Percentiles rank a stretch among this genome's conserved stretches.
These are phyloP conservation scores for Penicillium psychrosexuale DNA, from an alignment of 2,329 filamentous ascomycete genomes.

Conservation along the genomic window DNA sequence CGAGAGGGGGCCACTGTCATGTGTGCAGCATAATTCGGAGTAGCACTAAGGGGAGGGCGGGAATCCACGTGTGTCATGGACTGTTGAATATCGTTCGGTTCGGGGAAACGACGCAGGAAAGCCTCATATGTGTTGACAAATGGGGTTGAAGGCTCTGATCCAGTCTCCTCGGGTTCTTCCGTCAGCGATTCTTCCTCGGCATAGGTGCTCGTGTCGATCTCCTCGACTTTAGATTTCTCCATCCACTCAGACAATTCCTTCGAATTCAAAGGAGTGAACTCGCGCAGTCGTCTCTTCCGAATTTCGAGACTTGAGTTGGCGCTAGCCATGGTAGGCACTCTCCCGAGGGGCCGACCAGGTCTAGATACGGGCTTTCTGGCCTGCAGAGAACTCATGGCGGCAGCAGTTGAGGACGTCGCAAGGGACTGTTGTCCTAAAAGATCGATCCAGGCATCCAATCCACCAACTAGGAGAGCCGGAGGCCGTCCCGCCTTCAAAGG, in stretches of 20 bases:
- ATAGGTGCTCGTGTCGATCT: conserved; percentile 48
- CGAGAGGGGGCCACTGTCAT: conserved; percentile 62
- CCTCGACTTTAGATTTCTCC: conserved; percentile 68
- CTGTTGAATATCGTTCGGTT: conserved; percentile 59
- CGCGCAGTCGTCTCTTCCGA: conserved; percentile 56
- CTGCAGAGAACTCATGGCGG: conserved; percentile 47
- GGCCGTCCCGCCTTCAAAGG: conserved; percentile 62
- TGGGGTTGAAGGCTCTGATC: conserved; percentile 45
- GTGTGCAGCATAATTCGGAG: conserved; percentile 35
- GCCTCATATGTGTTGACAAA: conserved; percentile 75
- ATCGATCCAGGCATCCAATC: conserved; percentile 81
- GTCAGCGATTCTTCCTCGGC: conserved; percentile 37
- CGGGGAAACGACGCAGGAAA: conserved; percentile 77
- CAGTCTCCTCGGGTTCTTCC: conserved; percentile 45
- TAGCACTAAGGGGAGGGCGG: conserved; percentile 29
- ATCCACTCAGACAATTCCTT: conserved; percentile 82
- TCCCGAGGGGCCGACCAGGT: conserved; percentile 49
- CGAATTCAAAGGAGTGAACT: conserved; percentile 69
- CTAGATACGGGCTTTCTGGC: conserved; percentile 36
- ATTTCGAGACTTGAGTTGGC: conserved; percentile 53
- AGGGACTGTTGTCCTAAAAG: conserved; percentile 70
- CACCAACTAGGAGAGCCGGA: conserved; percentile 77
- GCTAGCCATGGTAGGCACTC: conserved; percentile 52
- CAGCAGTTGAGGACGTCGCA: conserved; percentile 55
- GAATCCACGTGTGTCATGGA: conserved; percentile 51